A percentile compares a stretch with the other conserved stretches of the same genome.
Evolutionary conservation across 1,284 basidiomycete genomes (phyloP).

Genomic region (Cutaneotrichosporon curvatum): DNA sequence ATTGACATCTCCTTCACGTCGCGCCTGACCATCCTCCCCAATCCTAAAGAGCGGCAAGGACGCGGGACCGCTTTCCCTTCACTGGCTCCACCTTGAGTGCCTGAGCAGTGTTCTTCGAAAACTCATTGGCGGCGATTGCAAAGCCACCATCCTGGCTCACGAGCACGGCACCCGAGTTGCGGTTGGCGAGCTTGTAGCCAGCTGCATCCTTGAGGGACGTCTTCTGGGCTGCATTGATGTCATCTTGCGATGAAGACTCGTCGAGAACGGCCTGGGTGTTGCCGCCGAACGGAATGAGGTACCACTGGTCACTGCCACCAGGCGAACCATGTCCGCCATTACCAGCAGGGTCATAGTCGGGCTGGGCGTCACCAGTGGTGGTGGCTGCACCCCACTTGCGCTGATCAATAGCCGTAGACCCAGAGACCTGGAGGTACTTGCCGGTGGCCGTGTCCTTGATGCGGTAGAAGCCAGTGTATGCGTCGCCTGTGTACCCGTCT

Average conservation of each 20-base stretch:
- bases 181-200: slow-evolving; percentile 5
- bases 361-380: not conserved
- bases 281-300: not conserved
- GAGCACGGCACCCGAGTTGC: slow-evolving; percentile 1
- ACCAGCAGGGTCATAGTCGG: not conserved
- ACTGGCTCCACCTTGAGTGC: not conserved
- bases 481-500: not conserved
- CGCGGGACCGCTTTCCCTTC: too few species aligned
- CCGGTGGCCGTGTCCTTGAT: not conserved
- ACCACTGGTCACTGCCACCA: slow-evolving; percentile 5
- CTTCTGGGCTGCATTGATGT: not conserved
- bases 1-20: too few species aligned
- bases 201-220: not conserved
- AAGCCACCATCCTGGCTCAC: not conserved
- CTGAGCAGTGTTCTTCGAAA: not conserved
- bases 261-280: not conserved
- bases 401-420: not conserved
- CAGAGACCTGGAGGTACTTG: not conserved
- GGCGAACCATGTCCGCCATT: slow-evolving; percentile 3
- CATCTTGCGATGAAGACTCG: not conserved
- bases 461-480: slow-evolving; percentile 2
- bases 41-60: too few species aligned
- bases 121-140: not conserved
- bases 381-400: slow-evolving; percentile 1
- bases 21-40: too few species aligned